A percentile compares a stretch with the other conserved stretches of the same genome.
These are phyloP conservation scores for Daedalea quercina DNA, from an alignment of 768 basidiomycete species.

Conservation along the genomic window DNA sequence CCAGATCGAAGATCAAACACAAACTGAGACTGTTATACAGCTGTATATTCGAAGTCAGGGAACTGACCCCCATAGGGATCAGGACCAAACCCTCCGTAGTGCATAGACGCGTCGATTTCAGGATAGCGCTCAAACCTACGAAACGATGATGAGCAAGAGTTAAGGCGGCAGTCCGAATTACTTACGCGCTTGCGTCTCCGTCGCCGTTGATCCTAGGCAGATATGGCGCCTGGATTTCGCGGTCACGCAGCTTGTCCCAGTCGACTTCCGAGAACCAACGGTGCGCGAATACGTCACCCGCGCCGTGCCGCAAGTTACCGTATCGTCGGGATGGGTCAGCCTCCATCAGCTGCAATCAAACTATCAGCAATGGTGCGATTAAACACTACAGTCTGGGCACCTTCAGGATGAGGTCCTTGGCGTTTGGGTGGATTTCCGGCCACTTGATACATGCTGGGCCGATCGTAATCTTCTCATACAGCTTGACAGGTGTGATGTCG, in stretches of 20 bases:
- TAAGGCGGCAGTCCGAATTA: slow-evolving; percentile 12
- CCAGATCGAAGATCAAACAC: too few species aligned
- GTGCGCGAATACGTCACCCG: slow-evolving; percentile 88
- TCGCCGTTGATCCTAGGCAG: slow-evolving; percentile 87
- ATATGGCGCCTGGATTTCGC: slow-evolving; percentile 95
- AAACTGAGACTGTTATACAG: too few species aligned
- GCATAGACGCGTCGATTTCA: slow-evolving; percentile 57
- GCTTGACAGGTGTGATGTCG: slow-evolving; percentile 74
- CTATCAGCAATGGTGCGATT: slow-evolving; percentile 27
- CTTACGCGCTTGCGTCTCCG: slow-evolving; percentile 92
- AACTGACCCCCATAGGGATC: slow-evolving; percentile 67
- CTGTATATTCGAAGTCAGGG: slow-evolving; percentile 73
- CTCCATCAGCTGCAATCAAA: slow-evolving; percentile 55
- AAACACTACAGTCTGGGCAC: slow-evolving; percentile 34
- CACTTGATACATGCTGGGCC: slow-evolving; percentile 74
- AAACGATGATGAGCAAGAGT: not conserved
- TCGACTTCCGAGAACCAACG: slow-evolving; percentile 93
- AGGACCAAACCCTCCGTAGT: slow-evolving; percentile 50
- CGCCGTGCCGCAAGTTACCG: slow-evolving; percentile 85
- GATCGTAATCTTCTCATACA: slow-evolving; percentile 87
- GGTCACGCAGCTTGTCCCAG: slow-evolving; percentile 71
- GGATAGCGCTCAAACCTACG: slow-evolving; percentile 72
- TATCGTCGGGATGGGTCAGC: slow-evolving; percentile 81
- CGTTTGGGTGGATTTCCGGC: slow-evolving; percentile 71
- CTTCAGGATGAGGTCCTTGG: slow-evolving; percentile 84